phyloP scores from a whole-genome alignment of 108 stramenopile species.

The Cyclotella cryptica region DNA sequence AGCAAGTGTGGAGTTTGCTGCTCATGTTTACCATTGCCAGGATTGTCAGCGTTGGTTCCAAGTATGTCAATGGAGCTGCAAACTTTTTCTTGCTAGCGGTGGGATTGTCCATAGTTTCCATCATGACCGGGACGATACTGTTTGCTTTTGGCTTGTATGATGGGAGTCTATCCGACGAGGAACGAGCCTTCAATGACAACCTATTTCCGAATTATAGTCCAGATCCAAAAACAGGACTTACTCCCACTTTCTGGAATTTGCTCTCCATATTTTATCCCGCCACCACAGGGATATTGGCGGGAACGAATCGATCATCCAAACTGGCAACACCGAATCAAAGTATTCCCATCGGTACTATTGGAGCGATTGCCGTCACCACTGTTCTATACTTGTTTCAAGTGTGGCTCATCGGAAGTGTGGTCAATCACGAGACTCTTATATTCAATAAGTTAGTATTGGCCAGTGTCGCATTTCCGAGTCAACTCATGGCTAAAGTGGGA shows the following conservation, averaged over 20 bases:
- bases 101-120: constrained; percentile 51
- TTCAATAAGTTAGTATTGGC: constrained; percentile 64
- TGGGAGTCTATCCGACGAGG: constrained; percentile 45
- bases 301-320: constrained; percentile 69
- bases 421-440: constrained; percentile 64
- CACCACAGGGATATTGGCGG: constrained; percentile 86
- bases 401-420: constrained; percentile 58
- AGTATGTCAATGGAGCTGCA: constrained; percentile 59
- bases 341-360: constrained; percentile 84
- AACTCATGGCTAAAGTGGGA: constrained; percentile 68
- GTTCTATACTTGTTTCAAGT: constrained; percentile 54
- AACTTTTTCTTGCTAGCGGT: constrained; percentile 64
- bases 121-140: constrained; percentile 56
- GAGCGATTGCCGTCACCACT: constrained; percentile 63
- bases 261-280: constrained; percentile 81
- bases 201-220: constrained; percentile 48
- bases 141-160: constrained; percentile 55
- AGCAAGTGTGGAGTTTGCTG: constrained; percentile 28
- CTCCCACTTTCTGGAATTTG: constrained; percentile 64
- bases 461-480: constrained; percentile 64
- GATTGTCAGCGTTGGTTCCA: constrained; percentile 63
- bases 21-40: constrained; percentile 50
- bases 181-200: constrained; percentile 56
- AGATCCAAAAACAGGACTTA: constrained; percentile 73
- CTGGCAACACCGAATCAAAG: constrained; percentile 60